Base-by-base conservation (phyloP, 2,329 filamentous ascomycete genomes). In the Albophoma yamanashiensis region DNA sequence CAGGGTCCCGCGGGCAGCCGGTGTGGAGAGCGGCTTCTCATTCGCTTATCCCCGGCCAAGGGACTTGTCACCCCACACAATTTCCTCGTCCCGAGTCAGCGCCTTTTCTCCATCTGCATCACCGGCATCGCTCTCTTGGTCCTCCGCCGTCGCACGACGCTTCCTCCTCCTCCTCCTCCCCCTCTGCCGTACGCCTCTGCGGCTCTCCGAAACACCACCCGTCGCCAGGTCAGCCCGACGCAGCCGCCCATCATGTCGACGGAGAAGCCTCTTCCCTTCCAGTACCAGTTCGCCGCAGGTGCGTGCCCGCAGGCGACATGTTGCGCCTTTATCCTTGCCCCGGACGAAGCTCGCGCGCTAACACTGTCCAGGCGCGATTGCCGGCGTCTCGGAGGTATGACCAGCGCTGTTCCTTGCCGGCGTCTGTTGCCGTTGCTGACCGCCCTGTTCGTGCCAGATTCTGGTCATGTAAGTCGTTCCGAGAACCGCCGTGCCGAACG, bases 231-330 rank as follows among this genome's bases (percentile, higher is more conserved):
- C 64, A 57, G 63, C 43, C 47, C 47, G 55, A 53, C 55, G 50
- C 17, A 57, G 52, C 61, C 64, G 66, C 69, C 71, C 78, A 80
- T 70, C 68, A 89, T 89, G 86, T 80, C 85, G 65, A 72, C 79
- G 65, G 77, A 83, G 58, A 89, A 91, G 78, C 91, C 92, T 61
- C 85, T 97, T 67, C 91, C 91, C 62, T 97, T 97, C 78, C 76
- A 86, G 68, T 97, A 97, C 86, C 92, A 96, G 80, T 96, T 97
- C 81, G 89, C 87, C 74, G 92, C 93, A 72, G 92, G 92, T 87
- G 73, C 72, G 84, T 79, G 65, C 39, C 59, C 59, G 60, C 4
- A 56, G 43, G 55, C 34, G 45, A 20, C 27, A 20, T 43, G 38
- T 52, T 42, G 36, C 31, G 25, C 45, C 47, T 50, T 22, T n/a